These are phyloP conservation scores for Solanum clarkiae DNA, from an alignment of 257 asterid genomes.

Conservation along the genomic window DNA sequence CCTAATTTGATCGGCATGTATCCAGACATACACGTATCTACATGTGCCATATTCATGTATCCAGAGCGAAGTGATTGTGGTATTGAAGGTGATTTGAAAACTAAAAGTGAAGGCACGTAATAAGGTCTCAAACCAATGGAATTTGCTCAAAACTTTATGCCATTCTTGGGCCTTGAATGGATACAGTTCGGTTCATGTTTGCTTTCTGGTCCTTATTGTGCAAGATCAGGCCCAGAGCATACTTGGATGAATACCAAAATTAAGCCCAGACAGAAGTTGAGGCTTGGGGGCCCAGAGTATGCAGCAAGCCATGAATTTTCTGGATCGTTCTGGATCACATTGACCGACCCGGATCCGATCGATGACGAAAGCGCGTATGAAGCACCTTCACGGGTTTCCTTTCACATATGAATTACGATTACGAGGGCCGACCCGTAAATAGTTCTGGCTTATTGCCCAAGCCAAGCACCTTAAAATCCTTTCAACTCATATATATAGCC, in stretches of 20 bases:
- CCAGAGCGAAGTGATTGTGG: too few species aligned
- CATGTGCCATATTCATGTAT: too few species aligned
- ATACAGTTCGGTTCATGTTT: neutral
- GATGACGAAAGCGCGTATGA: neutral
- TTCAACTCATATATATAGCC: neutral
- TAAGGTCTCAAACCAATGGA: too few species aligned
- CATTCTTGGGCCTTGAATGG: neutral
- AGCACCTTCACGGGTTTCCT: neutral
- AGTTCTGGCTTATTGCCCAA: slow-evolving; percentile 26
- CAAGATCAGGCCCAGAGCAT: neutral
- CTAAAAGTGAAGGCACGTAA: too few species aligned
- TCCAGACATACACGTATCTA: too few species aligned
- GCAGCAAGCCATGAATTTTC: neutral
- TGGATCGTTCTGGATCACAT: neutral
- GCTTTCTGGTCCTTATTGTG: neutral
- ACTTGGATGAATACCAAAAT: neutral
- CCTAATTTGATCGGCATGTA: too few species aligned
- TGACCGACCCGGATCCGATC: neutral
- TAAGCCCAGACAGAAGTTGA: neutral
- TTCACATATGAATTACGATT: neutral
- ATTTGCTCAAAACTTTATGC: neutral
- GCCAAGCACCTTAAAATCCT: slow-evolving; percentile 3
- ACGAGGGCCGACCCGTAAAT: neutral
- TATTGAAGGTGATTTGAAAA: too few species aligned
- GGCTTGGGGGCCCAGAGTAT: neutral